A percentile compares a stretch with the other conserved stretches of the same genome.
Evolutionary conservation across 768 basidiomycete genomes (phyloP).

Genomic region (Boletus subcaerulescens): DNA sequence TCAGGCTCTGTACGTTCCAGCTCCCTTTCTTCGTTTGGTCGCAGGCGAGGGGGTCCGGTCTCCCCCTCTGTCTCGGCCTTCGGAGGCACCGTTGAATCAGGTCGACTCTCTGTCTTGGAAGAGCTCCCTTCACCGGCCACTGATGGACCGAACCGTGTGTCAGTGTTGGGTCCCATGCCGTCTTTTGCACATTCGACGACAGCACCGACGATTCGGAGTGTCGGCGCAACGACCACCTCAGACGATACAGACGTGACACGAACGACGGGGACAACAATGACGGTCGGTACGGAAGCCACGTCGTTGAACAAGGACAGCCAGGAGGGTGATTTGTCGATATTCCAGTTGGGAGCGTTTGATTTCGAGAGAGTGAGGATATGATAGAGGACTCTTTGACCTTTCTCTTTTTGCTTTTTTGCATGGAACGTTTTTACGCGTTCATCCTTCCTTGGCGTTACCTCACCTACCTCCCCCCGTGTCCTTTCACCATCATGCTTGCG

Average conservation of each 20-base stretch:
- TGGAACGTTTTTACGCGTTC: background rate
- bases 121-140: conserved; percentile 15
- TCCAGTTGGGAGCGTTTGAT: conserved; percentile 20
- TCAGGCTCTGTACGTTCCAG: conserved; percentile 45
- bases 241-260: conserved; percentile 29
- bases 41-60: conserved; percentile 33
- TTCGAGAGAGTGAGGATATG: conserved; percentile 17
- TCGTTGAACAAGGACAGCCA: conserved; percentile 7
- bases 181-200: conserved; percentile 28
- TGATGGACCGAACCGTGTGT: conserved; percentile 22
- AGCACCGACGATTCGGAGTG: conserved; percentile 31
- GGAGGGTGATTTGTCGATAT: conserved; percentile 9
- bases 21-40: conserved; percentile 56
- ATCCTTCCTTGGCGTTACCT: conserved; percentile 11
- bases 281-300: conserved; percentile 12
- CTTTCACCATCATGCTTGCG: conserved; percentile 7
- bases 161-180: conserved; percentile 33
- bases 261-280: conserved; percentile 20
- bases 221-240: conserved; percentile 31
- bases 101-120: conserved; percentile 22
- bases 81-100: conserved; percentile 29
- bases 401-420: background rate
- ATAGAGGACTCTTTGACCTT: background rate
- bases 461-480: background rate
- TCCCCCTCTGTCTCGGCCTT: conserved; percentile 55